Evolutionary conservation across 2,329 filamentous ascomycete species (phyloP), one percentile per base, ranked within the genome.

Genomic region (Rhynchosporium agropyri): DNA sequence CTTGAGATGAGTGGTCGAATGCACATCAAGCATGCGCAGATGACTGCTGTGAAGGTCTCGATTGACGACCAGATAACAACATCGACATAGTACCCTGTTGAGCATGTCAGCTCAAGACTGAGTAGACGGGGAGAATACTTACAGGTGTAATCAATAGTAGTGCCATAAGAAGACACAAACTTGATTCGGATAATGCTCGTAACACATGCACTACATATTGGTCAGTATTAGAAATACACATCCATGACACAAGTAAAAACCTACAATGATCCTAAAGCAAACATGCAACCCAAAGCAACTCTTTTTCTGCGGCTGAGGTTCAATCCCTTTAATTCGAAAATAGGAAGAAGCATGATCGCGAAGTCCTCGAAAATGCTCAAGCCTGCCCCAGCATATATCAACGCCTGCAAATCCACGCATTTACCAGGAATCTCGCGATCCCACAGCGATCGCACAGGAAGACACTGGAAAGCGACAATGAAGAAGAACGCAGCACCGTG

Each of bases 291-390:
- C 20, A 90, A 73, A 29, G 88, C 88, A 28, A 84, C 79, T 74
- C 89, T 89, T 69, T 89, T 87, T 66, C 85, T 88, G 63, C 74
- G 79, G 1, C 86, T 85, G 13, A 90, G 75, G 31, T 83, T 83
- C 80, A 90, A 84, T 46, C 80, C 79, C 3, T 84, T 84, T 60
- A 89, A 74, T 45, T 88, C 84, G 2, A 85, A 85, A 76, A 89
- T 84, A 0, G 86, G 87, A 12, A 89, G 77, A 50, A 88, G 82
- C n/a, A 90, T 77, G 38, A 90, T 84, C 45, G 84, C 82, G 40
- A 89, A 75, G 66, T 90, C 88, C 20, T 87, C 89, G 60, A 87
- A 83, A 66, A 90, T 87, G 75, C 89, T 89, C 58, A 89, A 79
- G 0, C 85, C 86, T 1, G 86, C 84, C 1, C 85, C 89, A 5